Evolutionary conservation across 192 early-diverging fungal genomes (phyloP).

Genomic region (Powellomyces hirtus): DNA sequence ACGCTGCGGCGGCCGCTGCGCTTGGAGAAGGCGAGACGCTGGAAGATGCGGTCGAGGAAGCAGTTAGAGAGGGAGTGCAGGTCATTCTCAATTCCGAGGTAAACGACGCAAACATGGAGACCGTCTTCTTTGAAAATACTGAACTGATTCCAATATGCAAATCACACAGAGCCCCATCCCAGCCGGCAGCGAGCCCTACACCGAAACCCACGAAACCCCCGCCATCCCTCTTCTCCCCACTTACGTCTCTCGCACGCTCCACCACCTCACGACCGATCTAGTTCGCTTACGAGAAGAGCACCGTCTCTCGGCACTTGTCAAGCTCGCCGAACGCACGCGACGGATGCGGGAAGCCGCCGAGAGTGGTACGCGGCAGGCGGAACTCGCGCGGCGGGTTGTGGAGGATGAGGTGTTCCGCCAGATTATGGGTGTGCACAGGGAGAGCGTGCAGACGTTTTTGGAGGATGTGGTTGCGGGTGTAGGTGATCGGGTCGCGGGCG

Average conservation of each 20-base stretch:
- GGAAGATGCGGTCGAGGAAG: slow-evolving; percentile 22
- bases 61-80: neutral
- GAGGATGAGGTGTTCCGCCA: slow-evolving; percentile 59
- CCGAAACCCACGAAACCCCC: neutral
- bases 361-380: slow-evolving; percentile 45
- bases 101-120: neutral
- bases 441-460: slow-evolving; percentile 58
- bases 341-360: slow-evolving; percentile 60
- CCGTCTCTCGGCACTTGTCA: slow-evolving; percentile 52
- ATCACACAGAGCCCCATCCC: neutral
- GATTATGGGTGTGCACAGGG: slow-evolving; percentile 54
- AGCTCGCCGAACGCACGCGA: slow-evolving; percentile 57
- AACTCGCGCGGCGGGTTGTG: slow-evolving; percentile 41
- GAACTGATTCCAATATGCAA: neutral
- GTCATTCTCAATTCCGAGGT: neutral
- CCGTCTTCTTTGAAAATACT: neutral
- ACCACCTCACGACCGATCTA: slow-evolving; percentile 58
- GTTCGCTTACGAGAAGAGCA: slow-evolving; percentile 52
- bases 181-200: slow-evolving; percentile 1
- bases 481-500: slow-evolving; percentile 36
- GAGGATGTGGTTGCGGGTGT: slow-evolving; percentile 46
- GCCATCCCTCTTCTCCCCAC: neutral
- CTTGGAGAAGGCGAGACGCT: neutral
- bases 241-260: slow-evolving; percentile 35
- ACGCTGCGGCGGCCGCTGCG: slow-evolving; percentile 5